phyloP scores from a whole-genome alignment of 345 rosid species.

The Balakata baccata region DNA sequence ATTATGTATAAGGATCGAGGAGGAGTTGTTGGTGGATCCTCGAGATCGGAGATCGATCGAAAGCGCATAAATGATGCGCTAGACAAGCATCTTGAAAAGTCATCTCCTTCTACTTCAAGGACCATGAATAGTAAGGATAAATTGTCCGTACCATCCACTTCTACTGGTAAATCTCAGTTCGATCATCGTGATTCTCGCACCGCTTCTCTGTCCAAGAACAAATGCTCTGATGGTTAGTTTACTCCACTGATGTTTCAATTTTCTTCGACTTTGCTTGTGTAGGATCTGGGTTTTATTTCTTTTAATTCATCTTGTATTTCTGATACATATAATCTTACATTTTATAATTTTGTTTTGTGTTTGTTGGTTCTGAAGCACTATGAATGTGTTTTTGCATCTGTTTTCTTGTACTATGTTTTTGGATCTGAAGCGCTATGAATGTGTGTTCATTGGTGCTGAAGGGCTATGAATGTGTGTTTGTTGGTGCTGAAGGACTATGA shows the following conservation, averaged over 20 bases:
- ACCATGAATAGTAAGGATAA: slow-evolving; percentile 56
- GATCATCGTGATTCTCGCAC: slow-evolving; percentile 60
- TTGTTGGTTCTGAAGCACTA: too few relatives aligned
- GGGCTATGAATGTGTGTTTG: too few relatives aligned
- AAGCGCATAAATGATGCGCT: slow-evolving; percentile 84
- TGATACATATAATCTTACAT: background rate
- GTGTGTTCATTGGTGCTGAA: too few relatives aligned
- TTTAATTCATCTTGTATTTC: background rate
- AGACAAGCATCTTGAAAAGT: slow-evolving; percentile 86
- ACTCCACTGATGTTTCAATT: background rate
- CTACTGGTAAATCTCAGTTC: slow-evolving; percentile 64
- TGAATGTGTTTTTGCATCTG: background rate
- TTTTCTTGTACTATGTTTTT: background rate
- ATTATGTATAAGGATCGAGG: slow-evolving; percentile 68
- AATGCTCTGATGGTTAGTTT: slow-evolving; percentile 61
- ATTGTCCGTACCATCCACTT: slow-evolving; percentile 66
- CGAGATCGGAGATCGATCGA: slow-evolving; percentile 85
- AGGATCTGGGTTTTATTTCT: slow-evolving; percentile 1
- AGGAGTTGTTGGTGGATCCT: slow-evolving; percentile 62
- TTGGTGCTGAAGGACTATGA: too few relatives aligned
- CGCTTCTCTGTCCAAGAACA: slow-evolving; percentile 46
- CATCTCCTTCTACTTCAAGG: slow-evolving; percentile 84
- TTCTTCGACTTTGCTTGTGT: background rate
- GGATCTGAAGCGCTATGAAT: too few relatives aligned
- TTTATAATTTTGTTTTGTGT: background rate